These are phyloP conservation scores for Psilocybe tampanensis DNA, from an alignment of 768 basidiomycete species.

Conservation along the genomic window DNA sequence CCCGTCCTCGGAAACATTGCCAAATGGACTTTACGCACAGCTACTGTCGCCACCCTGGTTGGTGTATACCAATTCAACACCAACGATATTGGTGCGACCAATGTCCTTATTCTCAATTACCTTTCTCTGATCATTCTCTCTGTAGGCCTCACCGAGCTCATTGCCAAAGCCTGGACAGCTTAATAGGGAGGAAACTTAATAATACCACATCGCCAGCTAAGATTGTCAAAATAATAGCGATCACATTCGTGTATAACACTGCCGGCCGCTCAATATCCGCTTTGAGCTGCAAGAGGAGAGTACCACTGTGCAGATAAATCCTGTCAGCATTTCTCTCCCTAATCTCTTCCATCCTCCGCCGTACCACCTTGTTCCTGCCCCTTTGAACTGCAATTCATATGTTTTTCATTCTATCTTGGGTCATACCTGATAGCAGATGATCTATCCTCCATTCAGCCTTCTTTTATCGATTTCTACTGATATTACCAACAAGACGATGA, in stretches of 20 bases:
- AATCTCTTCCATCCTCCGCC: too few relatives aligned
- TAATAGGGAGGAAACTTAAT: slow-evolving; percentile 29
- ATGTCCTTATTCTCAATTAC: not conserved
- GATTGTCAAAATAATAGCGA: slow-evolving; percentile 10
- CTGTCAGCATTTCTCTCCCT: too few relatives aligned
- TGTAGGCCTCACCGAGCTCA: slow-evolving; percentile 83
- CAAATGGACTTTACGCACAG: slow-evolving; percentile 77
- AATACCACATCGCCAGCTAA: slow-evolving; percentile 7
- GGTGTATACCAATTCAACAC: slow-evolving; percentile 99
- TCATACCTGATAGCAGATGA: too few relatives aligned
- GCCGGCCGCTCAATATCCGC: not conserved
- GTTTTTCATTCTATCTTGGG: too few relatives aligned
- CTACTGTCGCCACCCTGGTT: slow-evolving; percentile 81
- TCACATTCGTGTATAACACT: not conserved
- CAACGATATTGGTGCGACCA: slow-evolving; percentile 87
- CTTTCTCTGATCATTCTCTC: not conserved
- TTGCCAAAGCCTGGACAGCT: slow-evolving; percentile 82
- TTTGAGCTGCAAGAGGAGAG: not conserved
- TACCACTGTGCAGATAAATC: too few relatives aligned
- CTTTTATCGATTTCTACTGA: too few relatives aligned
- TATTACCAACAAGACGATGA: too few relatives aligned
- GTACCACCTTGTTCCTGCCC: too few relatives aligned
- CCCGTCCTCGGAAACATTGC: slow-evolving; percentile 70
- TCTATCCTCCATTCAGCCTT: too few relatives aligned
- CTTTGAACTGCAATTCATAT: too few relatives aligned